phyloP scores from a whole-genome alignment of 164 flowering plant species.

The Paratinospora sagittata region DNA sequence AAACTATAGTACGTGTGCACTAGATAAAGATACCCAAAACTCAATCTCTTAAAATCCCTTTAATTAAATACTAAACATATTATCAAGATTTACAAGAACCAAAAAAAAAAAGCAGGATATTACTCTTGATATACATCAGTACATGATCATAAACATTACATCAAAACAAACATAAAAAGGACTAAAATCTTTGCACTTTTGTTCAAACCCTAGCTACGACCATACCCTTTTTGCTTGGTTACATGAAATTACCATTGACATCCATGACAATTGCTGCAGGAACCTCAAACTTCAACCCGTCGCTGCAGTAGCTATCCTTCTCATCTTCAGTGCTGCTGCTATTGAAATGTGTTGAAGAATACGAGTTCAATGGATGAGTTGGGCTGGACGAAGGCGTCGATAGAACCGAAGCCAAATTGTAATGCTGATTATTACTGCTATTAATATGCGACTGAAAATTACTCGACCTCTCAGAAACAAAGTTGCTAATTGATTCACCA shows the following conservation, averaged over 20 bases:
- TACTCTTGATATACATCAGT: background rate
- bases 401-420: constrained; percentile 33
- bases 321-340: constrained; percentile 26
- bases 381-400: constrained; percentile 61
- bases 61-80: no score
- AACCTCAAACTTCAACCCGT: constrained; percentile 44
- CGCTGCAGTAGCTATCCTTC: constrained; percentile 57
- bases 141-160: background rate
- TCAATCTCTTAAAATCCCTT: no score
- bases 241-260: constrained; percentile 45
- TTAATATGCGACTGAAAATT: constrained; percentile 20
- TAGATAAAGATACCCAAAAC: no score
- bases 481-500: constrained; percentile 22
- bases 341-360: constrained; percentile 29
- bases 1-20: no score
- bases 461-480: constrained; percentile 20
- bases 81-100: no score
- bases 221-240: constrained; percentile 3
- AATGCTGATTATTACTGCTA: constrained; percentile 18
- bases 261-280: constrained; percentile 40
- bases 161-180: background rate
- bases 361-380: constrained; percentile 38
- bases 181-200: background rate
- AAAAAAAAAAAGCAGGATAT: background rate
- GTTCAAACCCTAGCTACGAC: background rate